These are phyloP conservation scores for Naganishia onofrii DNA, from an alignment of 768 basidiomycete species.

Conservation along the genomic window DNA sequence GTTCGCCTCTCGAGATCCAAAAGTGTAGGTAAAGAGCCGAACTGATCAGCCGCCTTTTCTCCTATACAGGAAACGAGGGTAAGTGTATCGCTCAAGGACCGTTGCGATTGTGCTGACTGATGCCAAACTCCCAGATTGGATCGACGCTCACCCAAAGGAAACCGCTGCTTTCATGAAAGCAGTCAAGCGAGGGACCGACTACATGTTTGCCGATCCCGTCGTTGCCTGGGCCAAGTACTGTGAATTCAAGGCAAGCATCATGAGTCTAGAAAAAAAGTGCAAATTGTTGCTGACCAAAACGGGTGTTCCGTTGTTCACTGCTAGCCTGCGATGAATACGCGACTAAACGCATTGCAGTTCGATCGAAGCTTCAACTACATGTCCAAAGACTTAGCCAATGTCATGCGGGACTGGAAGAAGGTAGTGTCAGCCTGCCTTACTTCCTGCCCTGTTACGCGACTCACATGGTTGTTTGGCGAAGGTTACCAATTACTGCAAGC, in stretches of 20 bases:
- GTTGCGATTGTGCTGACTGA: not conserved
- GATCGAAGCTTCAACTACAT: constrained; percentile 40
- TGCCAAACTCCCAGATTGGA: constrained; percentile 22
- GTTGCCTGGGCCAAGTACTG: constrained; percentile 36
- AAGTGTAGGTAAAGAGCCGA: no score
- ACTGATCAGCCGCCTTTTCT: not conserved
- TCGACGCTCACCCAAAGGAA: constrained; percentile 33
- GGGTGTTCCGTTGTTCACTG: not conserved
- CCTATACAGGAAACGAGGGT: constrained; percentile 26
- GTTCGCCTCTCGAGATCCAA: not conserved
- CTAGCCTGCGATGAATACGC: constrained; percentile 34
- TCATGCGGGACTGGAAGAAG: constrained; percentile 39
- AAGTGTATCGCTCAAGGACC: not conserved
- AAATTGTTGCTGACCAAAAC: not conserved
- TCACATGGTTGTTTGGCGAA: not conserved
- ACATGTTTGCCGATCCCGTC: constrained; percentile 33
- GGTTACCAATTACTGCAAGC: constrained; percentile 34
- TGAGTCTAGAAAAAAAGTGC: not conserved
- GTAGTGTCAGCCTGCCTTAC: constrained; percentile 10
- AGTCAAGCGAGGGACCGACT: constrained; percentile 37
- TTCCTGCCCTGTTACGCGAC: not conserved
- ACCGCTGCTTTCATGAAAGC: constrained; percentile 40
- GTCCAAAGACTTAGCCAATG: constrained; percentile 34
- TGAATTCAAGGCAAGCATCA: constrained; percentile 19
- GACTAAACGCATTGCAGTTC: constrained; percentile 36